phyloP scores from a whole-genome alignment of 139 green algal genomes.

The Chlorokybus atmophyticus region DNA sequence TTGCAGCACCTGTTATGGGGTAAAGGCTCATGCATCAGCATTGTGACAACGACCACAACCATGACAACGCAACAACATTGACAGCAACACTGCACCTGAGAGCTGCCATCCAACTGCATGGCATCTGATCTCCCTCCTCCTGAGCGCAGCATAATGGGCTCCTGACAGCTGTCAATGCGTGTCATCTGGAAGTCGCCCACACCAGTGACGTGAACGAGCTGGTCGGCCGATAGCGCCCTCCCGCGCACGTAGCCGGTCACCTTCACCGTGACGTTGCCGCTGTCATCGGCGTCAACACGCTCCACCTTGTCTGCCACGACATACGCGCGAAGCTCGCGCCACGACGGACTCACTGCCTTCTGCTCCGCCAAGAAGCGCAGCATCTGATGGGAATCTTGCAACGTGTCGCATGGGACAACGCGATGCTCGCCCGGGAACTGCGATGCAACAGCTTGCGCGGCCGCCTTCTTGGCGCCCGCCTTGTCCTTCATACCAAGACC shows the following conservation, averaged over 20 bases:
- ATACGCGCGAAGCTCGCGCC: slow-evolving; percentile 9
- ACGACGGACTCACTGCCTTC: slow-evolving; percentile 4
- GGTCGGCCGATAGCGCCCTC: slow-evolving; percentile 10
- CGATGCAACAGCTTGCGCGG: slow-evolving; percentile 5
- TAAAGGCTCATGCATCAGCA: background rate
- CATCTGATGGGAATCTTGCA: slow-evolving; percentile 12
- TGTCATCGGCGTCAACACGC: background rate
- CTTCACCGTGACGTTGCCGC: too few species aligned
- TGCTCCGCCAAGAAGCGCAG: slow-evolving; percentile 20
- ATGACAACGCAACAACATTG: too few species aligned
- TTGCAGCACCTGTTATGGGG: slow-evolving; percentile 5
- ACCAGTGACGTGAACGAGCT: slow-evolving; percentile 11
- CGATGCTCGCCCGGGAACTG: slow-evolving; percentile 12
- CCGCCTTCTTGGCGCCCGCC: slow-evolving; percentile 17
- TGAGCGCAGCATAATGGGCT: slow-evolving; percentile 11
- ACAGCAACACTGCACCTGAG: too few species aligned
- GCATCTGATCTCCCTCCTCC: background rate
- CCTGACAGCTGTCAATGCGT: slow-evolving; percentile 14
- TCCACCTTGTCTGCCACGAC: slow-evolving; percentile 18
- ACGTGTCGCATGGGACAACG: slow-evolving; percentile 8
- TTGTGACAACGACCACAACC: background rate
- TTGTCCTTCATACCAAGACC: too few species aligned
- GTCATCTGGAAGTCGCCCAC: slow-evolving; percentile 19
- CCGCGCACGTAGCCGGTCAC: slow-evolving; percentile 17
- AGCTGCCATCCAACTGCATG: background rate